These are phyloP conservation scores for Passiflora organensis DNA, from an alignment of 345 rosid species.

Conservation along the genomic window DNA sequence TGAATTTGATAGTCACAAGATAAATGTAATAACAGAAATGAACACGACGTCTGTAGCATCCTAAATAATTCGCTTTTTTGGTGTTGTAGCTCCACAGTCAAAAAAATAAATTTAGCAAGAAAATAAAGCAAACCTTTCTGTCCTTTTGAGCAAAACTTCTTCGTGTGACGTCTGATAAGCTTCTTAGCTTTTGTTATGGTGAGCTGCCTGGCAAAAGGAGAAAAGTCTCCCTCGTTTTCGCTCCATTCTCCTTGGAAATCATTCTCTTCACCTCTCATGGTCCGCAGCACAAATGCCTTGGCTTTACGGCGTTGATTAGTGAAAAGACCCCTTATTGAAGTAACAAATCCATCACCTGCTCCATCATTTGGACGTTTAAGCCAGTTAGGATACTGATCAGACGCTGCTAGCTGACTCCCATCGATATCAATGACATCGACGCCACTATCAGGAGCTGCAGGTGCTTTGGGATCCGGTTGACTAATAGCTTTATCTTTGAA, in stretches of 20 bases:
- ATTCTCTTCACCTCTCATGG: constrained; percentile 94
- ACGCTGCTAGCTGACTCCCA: constrained; percentile 44
- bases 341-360: constrained; percentile 98
- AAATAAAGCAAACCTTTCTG: constrained; percentile 54
- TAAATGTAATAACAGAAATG: no score
- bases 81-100: not conserved
- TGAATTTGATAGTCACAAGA: not conserved
- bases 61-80: no score
- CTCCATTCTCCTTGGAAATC: constrained; percentile 91
- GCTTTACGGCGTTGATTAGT: constrained; percentile 92
- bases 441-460: constrained; percentile 58
- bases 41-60: not conserved
- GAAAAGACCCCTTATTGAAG: constrained; percentile 83
- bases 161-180: constrained; percentile 83
- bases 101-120: not conserved
- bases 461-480: constrained; percentile 46
- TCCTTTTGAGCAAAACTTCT: constrained; percentile 70
- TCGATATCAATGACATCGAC: constrained; percentile 78
- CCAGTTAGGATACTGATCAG: constrained; percentile 68
- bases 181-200: constrained; percentile 87
- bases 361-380: constrained; percentile 83
- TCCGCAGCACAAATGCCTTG: constrained; percentile 78
- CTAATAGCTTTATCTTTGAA: constrained; percentile 76
- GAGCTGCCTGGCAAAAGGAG: constrained; percentile 84
- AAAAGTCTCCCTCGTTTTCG: constrained; percentile 77